Evolutionary conservation across 1,139 yeast species (phyloP), one percentile per base, ranked within the genome.

Genomic region (Hanseniaspora uvarum): DNA sequence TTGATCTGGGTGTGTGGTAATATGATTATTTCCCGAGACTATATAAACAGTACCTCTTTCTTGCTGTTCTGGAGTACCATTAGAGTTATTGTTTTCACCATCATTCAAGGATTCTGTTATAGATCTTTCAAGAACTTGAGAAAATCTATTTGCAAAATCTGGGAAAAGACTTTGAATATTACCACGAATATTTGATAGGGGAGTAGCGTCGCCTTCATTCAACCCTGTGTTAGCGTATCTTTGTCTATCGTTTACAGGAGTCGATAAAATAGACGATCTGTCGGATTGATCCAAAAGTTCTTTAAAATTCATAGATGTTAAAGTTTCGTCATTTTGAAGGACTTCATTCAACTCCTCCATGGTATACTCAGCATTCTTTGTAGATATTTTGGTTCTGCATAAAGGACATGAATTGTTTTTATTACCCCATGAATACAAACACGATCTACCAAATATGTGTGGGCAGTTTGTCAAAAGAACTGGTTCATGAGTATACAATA

Each of bases 371-470:
- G 19, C 38, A 6, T 44, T 51, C 10, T 52, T 47, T 28, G 59
- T 62, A 10, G 61, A 65, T 28, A 84, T 77, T 2, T 76, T 71
- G 28, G 70, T 70, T 56, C 96, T 77, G 63, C 96, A 87, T 54
- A 86, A 70, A 0, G 96, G 96, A 65, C 96, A 87, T 1, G 86
- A 78, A 34, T 78, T 72, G 56, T 83, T 79, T 47, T 74, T 71
- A 57, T 74, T 73, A 53, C 87, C 76, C 96, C 96, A 87, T 59
- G 81, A 83, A 58, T 72, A 74, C 40, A 86, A 70, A 68, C 96
- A 87, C 28, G 76, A 75, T 58, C 78, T 74, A 4, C 95, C 95
- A 70, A 86, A 86, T 0, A 78, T 63, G 63, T 86, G 95, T 10
- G 80, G 80, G 67, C 97, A 89, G 0, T 50, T 50, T 1, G 95